Base-by-base conservation (phyloP, 768 basidiomycete species). In the Mycena maculata region DNA sequence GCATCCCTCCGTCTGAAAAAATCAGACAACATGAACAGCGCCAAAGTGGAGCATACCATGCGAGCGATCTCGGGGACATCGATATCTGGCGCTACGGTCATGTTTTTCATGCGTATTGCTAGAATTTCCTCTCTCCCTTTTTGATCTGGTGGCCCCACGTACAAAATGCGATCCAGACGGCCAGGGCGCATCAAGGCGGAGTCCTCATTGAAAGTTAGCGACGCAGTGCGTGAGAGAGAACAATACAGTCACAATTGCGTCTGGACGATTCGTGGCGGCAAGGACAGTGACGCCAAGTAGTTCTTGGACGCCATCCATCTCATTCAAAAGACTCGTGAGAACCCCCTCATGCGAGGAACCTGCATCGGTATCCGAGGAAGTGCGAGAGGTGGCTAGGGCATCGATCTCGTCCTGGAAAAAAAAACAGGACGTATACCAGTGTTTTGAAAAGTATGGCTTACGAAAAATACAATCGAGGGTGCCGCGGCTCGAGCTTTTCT, bases 281-380 rank as follows among this genome's bases (percentile, higher is more conserved):
- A 99, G 88, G 36, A 98, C 88, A 0, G 94, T 96, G n/a, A 99
- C 98, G 0, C 96, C 96, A 20, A 92, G 83, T 22, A 99, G 83
- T 78, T 97, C 95, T 78, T 98, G 94, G 0, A 99, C 93, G 22
- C 98, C 98, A 74, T 99, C 98, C 95, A 99, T 99, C 76, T 99
- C 98, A 75, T 97, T 99, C 61, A 99, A 77, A 15, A 99, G 83
- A 66, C 90, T 97, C 2, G 96, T 96, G 10, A 99, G 84, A 15
- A 98, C 95, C 10, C 98, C 96, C 71, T 94, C 92, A 71, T 95
- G 92, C 0, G 89, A 84, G 0, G 86, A 85, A 1, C 82, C 78
- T 7, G 81, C 77, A 44, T 89, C 89, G 3, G 81, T 79, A 18
- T 88, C 86, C 48, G 88, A 87, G 3, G 87, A 85, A 0, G 84